Conservation (phyloP, 192 early-diverging fungal genomes). For the Podila epicladia region DNA sequence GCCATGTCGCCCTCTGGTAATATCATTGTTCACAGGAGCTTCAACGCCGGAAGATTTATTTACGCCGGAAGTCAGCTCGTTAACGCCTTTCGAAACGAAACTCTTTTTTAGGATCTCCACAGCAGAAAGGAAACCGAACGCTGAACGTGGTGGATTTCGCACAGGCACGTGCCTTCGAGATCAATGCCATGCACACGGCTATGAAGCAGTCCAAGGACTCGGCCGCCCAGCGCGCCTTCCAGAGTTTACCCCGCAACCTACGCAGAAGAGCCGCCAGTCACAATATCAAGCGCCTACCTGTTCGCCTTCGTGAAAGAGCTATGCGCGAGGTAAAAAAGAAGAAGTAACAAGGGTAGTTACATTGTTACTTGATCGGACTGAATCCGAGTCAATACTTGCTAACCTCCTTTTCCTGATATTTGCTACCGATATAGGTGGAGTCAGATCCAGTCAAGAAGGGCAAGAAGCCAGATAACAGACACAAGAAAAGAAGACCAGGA, state of each 20-base stretch:
- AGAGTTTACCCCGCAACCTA: slow-evolving; percentile 91
- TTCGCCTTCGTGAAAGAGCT: slow-evolving; percentile 81
- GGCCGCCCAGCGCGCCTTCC: slow-evolving; percentile 70
- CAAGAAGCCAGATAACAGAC: slow-evolving; percentile 54
- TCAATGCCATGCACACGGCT: slow-evolving; percentile 83
- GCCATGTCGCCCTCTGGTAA: slow-evolving; percentile 1
- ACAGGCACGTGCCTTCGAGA: slow-evolving; percentile 85
- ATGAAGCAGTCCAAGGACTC: slow-evolving; percentile 71
- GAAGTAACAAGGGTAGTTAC: background rate
- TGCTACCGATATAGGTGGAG: slow-evolving; percentile 14
- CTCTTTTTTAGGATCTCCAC: background rate
- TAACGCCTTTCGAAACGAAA: too few relatives aligned
- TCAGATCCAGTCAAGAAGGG: slow-evolving; percentile 51
- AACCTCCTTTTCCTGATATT: too few relatives aligned
- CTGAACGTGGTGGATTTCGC: background rate
- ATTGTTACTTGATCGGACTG: background rate
- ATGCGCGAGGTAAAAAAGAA: slow-evolving; percentile 64
- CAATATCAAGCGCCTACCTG: slow-evolving; percentile 93
- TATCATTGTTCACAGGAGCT: background rate
- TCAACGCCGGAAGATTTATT: too few relatives aligned
- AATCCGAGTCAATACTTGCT: too few relatives aligned
- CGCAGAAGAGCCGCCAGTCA: slow-evolving; percentile 94
- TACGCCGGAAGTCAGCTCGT: too few relatives aligned
- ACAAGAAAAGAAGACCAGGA: slow-evolving; percentile 53
- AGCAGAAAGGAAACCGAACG: background rate